Evolutionary conservation across 2,329 filamentous ascomycete genomes (phyloP).

Genomic region (Monilinia laxa): DNA sequence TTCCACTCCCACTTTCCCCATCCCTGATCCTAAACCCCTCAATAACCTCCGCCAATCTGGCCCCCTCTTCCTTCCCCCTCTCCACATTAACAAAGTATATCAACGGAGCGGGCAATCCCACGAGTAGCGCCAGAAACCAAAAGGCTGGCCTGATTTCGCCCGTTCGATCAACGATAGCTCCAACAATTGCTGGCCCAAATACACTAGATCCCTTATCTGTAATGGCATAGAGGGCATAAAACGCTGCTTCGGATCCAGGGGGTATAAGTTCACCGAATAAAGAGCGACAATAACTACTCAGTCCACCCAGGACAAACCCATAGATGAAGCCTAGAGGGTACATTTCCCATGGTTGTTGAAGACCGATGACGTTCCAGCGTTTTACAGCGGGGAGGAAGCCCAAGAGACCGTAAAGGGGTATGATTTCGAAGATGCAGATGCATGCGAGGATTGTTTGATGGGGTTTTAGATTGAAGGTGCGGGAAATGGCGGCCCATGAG

Average conservation of each 20-base stretch:
- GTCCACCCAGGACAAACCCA: conserved; percentile 88
- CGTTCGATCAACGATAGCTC: conserved; percentile 80
- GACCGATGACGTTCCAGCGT: conserved; percentile 70
- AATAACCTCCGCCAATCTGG: conserved; percentile 53
- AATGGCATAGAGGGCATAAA: conserved; percentile 83
- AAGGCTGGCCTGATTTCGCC: conserved; percentile 83
- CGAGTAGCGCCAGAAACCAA: conserved; percentile 80
- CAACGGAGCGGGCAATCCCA: conserved; percentile 77
- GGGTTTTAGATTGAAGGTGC: conserved; percentile 65
- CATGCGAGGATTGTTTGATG: conserved; percentile 87
- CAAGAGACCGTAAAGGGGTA: conserved; percentile 85
- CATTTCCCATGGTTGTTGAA: conserved; percentile 96
- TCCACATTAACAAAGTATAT: conserved; percentile 85
- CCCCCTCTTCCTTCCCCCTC: conserved; percentile 67
- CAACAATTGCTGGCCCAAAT: conserved; percentile 91
- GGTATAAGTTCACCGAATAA: conserved; percentile 92
- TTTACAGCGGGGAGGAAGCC: conserved; percentile 82
- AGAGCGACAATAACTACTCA: conserved; percentile 87
- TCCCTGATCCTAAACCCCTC: conserved; percentile 22
- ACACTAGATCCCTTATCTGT: conserved; percentile 95
- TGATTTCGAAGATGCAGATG: conserved; percentile 84
- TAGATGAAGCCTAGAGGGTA: conserved; percentile 88
- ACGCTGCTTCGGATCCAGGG: conserved; percentile 88
- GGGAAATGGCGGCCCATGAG: conserved; percentile 78
- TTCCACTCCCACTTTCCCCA: conserved; percentile 16